Percentiles rank a stretch among this genome's conserved stretches.
Conservation (phyloP, 345 rosid species). For the Boechera divaricarpa region DNA sequence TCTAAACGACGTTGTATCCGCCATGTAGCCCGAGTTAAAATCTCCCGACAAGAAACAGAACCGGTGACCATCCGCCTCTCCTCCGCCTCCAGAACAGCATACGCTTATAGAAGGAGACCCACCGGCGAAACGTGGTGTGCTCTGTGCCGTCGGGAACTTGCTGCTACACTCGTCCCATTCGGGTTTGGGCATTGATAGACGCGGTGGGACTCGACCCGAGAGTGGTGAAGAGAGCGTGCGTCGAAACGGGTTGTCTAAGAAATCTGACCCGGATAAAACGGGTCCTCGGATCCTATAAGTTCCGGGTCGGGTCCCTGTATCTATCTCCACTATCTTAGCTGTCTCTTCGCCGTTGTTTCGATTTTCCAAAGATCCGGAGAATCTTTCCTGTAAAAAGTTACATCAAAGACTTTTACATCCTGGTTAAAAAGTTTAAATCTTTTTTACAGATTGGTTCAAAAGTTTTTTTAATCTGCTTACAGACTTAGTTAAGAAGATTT, state of each 20-base stretch:
- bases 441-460: background rate
- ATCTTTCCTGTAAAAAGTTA: slow-evolving; percentile 61
- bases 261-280: slow-evolving; percentile 51
- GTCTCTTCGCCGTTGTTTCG: slow-evolving; percentile 54
- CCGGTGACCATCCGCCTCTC: slow-evolving; percentile 24
- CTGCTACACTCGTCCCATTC: slow-evolving; percentile 60
- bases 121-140: slow-evolving; percentile 66
- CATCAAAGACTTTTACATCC: slow-evolving; percentile 8
- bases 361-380: slow-evolving; percentile 63
- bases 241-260: slow-evolving; percentile 52
- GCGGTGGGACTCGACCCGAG: slow-evolving; percentile 46
- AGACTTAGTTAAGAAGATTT: background rate
- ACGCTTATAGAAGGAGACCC: slow-evolving; percentile 61
- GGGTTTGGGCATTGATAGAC: slow-evolving; percentile 43
- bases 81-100: slow-evolving; percentile 32
- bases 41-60: slow-evolving; percentile 50
- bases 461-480: background rate
- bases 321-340: slow-evolving; percentile 87
- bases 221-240: slow-evolving; percentile 46
- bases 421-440: background rate
- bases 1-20: slow-evolving; percentile 65
- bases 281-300: slow-evolving; percentile 60
- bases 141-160: slow-evolving; percentile 68
- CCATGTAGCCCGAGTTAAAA: slow-evolving; percentile 57
- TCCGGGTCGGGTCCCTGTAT: slow-evolving; percentile 61